phyloP scores from a whole-genome alignment of 2,329 filamentous ascomycete species.

The Colletotrichum trifolii region DNA sequence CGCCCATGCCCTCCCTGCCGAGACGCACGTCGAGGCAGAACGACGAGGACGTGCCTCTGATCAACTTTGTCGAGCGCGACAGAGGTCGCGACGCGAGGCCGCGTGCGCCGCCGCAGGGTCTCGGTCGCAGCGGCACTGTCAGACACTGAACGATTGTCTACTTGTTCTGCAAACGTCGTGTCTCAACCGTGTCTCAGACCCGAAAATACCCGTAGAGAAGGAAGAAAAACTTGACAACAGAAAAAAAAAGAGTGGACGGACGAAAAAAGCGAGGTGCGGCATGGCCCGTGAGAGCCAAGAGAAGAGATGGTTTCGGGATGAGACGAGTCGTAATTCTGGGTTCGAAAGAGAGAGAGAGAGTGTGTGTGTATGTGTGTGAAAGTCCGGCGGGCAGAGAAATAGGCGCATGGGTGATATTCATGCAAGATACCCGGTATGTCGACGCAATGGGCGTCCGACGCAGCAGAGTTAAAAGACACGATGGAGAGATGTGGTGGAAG shows the following conservation, averaged over 20 bases:
- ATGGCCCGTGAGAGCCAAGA: conserved; percentile 7
- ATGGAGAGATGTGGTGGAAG: no score
- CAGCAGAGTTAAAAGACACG: no score
- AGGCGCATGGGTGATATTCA: conserved; percentile 27
- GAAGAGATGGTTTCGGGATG: background rate
- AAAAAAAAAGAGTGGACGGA: background rate
- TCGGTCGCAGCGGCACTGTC: conserved; percentile 33
- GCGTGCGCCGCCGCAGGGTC: conserved; percentile 17
- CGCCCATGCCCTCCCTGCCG: conserved; percentile 36
- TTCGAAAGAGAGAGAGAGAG: background rate
- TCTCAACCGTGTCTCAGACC: conserved; percentile 6
- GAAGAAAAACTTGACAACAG: background rate
- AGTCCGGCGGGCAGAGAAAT: background rate
- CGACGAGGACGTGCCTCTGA: conserved; percentile 37
- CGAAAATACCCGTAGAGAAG: background rate
- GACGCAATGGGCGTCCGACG: background rate
- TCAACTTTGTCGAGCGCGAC: conserved; percentile 37
- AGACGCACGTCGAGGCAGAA: conserved; percentile 28
- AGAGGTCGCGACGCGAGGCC: conserved; percentile 31
- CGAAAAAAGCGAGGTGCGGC: background rate
- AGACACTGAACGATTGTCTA: conserved; percentile 17
- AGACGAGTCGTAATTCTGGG: conserved; percentile 14
- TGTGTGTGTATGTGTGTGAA: no score
- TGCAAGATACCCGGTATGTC: conserved; percentile 35
- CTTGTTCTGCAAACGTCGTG: background rate